These are phyloP conservation scores for Cyclospora cayetanensis DNA, from an alignment of 169 alveolate genomes.

Conservation along the genomic window DNA sequence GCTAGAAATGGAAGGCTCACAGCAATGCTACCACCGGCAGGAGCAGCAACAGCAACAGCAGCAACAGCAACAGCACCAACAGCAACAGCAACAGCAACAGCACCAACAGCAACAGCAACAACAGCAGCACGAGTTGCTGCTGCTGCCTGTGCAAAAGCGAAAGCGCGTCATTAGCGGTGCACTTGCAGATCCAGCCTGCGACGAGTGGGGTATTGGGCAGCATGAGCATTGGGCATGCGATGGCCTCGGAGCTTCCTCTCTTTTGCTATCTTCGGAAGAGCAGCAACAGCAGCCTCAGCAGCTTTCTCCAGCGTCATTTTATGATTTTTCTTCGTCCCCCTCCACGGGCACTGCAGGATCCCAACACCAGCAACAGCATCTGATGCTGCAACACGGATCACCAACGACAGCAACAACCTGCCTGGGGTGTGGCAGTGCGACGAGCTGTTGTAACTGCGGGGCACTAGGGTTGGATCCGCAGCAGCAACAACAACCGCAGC, in stretches of 20 bases:
- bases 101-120: slow-evolving; percentile 26
- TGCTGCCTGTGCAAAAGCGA: slow-evolving; percentile 27
- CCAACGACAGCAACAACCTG: slow-evolving; percentile 21
- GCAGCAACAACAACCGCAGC: slow-evolving; percentile 47
- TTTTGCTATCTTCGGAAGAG: slow-evolving; percentile 18
- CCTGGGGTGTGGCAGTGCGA: slow-evolving; percentile 4
- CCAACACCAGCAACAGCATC: slow-evolving; percentile 31
- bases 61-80: too few relatives aligned
- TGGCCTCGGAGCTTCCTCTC: background rate
- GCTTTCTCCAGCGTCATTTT: slow-evolving; percentile 40
- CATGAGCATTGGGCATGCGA: slow-evolving; percentile 38
- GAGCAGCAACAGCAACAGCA: slow-evolving; percentile 27
- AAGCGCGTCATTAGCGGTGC: background rate
- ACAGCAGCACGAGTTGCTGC: slow-evolving; percentile 11
- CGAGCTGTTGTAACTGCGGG: slow-evolving; percentile 36
- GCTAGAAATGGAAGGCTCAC: background rate
- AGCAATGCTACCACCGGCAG: background rate
- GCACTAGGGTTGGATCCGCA: slow-evolving; percentile 34
- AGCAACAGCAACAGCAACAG: background rate
- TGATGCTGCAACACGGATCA: slow-evolving; percentile 38
- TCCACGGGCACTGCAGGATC: background rate
- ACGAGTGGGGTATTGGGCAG: background rate
- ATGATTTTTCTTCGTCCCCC: slow-evolving; percentile 32
- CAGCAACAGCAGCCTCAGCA: slow-evolving; percentile 8
- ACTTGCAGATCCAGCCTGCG: slow-evolving; percentile 11